A percentile compares a stretch with the other conserved stretches of the same genome.
Evolutionary conservation across 805 yeast species (phyloP).

Genomic region (Myxozyma mucilagina): DNA sequence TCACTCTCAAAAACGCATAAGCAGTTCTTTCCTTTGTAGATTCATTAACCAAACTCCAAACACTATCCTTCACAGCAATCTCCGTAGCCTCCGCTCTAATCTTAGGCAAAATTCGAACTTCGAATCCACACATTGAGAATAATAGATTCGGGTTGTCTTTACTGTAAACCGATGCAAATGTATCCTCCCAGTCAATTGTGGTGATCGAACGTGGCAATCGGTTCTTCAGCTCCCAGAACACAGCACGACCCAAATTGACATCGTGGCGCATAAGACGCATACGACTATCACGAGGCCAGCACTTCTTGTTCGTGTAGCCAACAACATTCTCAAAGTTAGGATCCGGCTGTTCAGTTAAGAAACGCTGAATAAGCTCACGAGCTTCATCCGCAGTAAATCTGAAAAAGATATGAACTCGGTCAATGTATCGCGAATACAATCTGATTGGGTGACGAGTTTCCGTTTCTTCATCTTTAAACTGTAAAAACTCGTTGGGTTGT

Average conservation of each 20-base stretch:
- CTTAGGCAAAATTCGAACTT: slow-evolving; percentile 82
- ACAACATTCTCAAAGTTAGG: slow-evolving; percentile 85
- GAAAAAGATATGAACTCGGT: slow-evolving; percentile 76
- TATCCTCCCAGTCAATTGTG: slow-evolving; percentile 71
- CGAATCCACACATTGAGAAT: slow-evolving; percentile 94
- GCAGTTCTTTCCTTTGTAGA: slow-evolving; percentile 82
- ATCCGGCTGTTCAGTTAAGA: slow-evolving; percentile 81
- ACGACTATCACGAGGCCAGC: slow-evolving; percentile 93
- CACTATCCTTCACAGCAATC: slow-evolving; percentile 70
- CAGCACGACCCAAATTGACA: slow-evolving; percentile 88
- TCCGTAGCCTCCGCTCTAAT: slow-evolving; percentile 53
- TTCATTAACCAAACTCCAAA: slow-evolving; percentile 81
- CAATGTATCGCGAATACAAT: slow-evolving; percentile 78
- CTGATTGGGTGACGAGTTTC: slow-evolving; percentile 76
- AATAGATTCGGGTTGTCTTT: slow-evolving; percentile 84
- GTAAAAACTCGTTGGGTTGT: slow-evolving; percentile 75
- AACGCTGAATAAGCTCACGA: slow-evolving; percentile 71
- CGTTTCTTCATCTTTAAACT: slow-evolving; percentile 57
- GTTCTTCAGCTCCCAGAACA: slow-evolving; percentile 82
- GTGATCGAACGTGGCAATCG: slow-evolving; percentile 78
- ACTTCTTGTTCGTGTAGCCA: slow-evolving; percentile 82
- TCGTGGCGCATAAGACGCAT: slow-evolving; percentile 90
- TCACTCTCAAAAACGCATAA: slow-evolving; percentile 79
- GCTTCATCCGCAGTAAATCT: slow-evolving; percentile 74
- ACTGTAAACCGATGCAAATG: slow-evolving; percentile 86